These are phyloP conservation scores for Spathaspora girioi DNA, from an alignment of 805 yeast species.

Conservation along the genomic window DNA sequence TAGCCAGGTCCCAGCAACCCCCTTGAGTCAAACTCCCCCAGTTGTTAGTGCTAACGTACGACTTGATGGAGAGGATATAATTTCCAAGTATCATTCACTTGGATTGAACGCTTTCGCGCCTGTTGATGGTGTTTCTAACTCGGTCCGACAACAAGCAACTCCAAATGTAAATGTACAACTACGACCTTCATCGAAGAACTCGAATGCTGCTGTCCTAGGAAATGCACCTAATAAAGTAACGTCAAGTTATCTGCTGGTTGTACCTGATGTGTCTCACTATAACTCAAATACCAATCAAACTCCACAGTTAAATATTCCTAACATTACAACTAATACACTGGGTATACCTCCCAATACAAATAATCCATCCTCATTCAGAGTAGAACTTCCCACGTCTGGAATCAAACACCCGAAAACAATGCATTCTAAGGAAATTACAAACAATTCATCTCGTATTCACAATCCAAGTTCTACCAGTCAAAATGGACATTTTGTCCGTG, in stretches of 20 bases:
- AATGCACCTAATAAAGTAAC: not conserved
- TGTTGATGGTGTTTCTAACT: not conserved
- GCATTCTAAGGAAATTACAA: not conserved
- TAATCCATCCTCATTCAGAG: not conserved
- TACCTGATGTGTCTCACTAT: not conserved
- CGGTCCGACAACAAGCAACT: not conserved
- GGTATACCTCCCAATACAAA: not conserved
- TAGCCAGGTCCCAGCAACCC: not conserved
- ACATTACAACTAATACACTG: not conserved
- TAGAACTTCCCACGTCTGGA: not conserved
- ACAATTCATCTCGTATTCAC: not conserved
- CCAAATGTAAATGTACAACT: not conserved
- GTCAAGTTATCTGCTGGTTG: not conserved
- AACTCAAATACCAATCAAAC: too few species aligned
- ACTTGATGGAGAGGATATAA: not conserved
- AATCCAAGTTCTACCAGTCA: not conserved
- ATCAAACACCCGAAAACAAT: not conserved
- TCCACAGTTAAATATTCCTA: too few species aligned
- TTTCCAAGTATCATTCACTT: not conserved
- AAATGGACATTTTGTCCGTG: not conserved
- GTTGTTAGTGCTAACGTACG: not conserved
- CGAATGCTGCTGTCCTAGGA: not conserved
- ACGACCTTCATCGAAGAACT: not conserved
- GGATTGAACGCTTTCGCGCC: not conserved
- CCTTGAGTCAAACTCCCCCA: not conserved